Conservation (phyloP, 306 rosid genomes). For the Sesbania bispinosa region DNA sequence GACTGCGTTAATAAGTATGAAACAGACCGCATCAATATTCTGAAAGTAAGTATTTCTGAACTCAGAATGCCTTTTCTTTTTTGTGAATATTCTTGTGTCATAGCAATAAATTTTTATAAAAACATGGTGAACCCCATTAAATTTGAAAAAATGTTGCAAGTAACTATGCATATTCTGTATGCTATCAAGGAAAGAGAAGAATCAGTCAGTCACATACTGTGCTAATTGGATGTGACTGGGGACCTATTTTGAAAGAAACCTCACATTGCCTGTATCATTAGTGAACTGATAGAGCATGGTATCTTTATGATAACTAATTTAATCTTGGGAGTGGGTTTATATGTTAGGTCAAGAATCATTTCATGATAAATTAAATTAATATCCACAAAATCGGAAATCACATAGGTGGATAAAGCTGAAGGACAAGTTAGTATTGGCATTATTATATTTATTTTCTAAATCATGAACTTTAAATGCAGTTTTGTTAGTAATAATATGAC, state of each 20-base stretch:
- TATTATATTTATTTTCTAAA: not conserved
- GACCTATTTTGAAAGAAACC: not conserved
- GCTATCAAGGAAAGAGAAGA: not conserved
- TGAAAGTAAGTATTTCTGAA: slow-evolving; percentile 70
- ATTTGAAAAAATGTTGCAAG: not conserved
- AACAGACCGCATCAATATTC: slow-evolving; percentile 80
- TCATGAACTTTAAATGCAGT: not conserved
- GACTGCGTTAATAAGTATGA: slow-evolving; percentile 78
- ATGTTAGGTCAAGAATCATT: not conserved
- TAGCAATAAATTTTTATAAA: not conserved
- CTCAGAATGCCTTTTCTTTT: slow-evolving; percentile 8
- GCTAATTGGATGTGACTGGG: not conserved
- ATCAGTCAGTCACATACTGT: too few species aligned
- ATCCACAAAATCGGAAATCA: slow-evolving; percentile 1
- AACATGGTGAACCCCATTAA: not conserved
- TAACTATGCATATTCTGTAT: slow-evolving; percentile 5
- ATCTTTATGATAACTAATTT: not conserved
- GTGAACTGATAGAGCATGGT: not conserved
- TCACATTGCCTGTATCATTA: not conserved
- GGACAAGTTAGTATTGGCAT: not conserved
- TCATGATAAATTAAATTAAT: not conserved
- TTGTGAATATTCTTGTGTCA: not conserved
- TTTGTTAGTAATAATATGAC: not conserved
- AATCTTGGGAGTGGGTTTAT: not conserved
- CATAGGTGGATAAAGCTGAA: not conserved